Evolutionary conservation across 805 yeast species (phyloP).

Genomic region (Candida nonsorbophila): DNA sequence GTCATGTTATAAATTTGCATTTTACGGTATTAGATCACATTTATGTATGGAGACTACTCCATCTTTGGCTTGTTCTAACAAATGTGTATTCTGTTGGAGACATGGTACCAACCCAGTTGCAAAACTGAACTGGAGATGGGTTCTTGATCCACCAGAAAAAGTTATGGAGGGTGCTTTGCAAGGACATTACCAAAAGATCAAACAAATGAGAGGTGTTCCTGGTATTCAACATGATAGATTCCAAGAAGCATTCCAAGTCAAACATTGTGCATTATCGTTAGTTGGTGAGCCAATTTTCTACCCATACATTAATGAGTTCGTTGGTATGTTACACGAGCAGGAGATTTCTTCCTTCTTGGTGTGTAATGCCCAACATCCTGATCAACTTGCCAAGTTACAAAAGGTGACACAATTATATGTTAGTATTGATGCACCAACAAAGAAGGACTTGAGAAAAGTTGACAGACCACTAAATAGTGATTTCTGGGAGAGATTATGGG

Average conservation of each 20-base stretch:
- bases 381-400: constrained; percentile 58
- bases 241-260: constrained; percentile 83
- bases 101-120: constrained; percentile 97
- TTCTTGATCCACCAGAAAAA: constrained; percentile 82
- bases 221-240: constrained; percentile 88
- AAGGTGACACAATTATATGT: constrained; percentile 90
- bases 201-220: constrained; percentile 93
- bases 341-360: constrained; percentile 84
- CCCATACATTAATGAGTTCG: constrained; percentile 84
- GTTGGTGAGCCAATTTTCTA: constrained; percentile 96
- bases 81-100: constrained; percentile 96
- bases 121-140: constrained; percentile 91
- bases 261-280: constrained; percentile 86
- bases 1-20: constrained; percentile 87
- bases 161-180: constrained; percentile 79
- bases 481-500: constrained; percentile 84
- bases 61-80: constrained; percentile 86
- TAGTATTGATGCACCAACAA: constrained; percentile 91
- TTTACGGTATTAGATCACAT: constrained; percentile 86
- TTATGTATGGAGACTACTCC: constrained; percentile 96
- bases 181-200: constrained; percentile 88
- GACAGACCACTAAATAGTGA: constrained; percentile 88
- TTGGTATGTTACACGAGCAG: constrained; percentile 71
- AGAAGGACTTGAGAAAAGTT: constrained; percentile 69
- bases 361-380: constrained; percentile 96